Conservation (phyloP, 2,329 filamentous ascomycete species). For the Penicillium sp. region DNA sequence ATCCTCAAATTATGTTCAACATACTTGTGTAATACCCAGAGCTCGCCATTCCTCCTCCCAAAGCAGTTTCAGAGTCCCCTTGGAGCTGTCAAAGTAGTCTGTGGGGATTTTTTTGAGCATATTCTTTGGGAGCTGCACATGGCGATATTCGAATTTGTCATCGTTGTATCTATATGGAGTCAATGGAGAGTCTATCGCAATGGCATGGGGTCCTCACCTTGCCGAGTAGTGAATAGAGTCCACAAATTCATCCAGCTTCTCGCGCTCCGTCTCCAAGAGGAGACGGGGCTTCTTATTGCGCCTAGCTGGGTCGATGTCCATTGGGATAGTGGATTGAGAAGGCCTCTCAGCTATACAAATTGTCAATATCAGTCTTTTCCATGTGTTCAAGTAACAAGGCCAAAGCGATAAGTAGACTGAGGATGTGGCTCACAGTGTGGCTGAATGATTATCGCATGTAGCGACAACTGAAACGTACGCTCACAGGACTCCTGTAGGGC, state of each 20-base stretch:
- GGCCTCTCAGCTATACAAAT: neutral
- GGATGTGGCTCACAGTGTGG: neutral
- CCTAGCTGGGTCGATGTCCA: conserved; percentile 71
- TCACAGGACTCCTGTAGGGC: neutral
- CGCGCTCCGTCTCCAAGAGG: conserved; percentile 75
- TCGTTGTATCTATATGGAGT: conserved; percentile 74
- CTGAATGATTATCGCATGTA: conserved; percentile 2
- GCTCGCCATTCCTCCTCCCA: conserved; percentile 99
- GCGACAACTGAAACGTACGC: neutral
- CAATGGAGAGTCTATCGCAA: conserved; percentile 11
- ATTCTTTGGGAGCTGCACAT: conserved; percentile 94
- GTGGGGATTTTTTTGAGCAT: conserved; percentile 97
- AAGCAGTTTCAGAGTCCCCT: conserved; percentile 90
- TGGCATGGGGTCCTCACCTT: conserved; percentile 56
- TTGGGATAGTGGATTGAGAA: conserved; percentile 18
- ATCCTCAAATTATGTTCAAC: conserved; percentile 19
- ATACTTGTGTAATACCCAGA: conserved; percentile 92
- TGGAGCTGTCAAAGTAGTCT: conserved; percentile 84
- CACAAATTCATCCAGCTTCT: conserved; percentile 83
- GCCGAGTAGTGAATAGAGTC: conserved; percentile 95
- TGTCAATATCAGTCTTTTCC: neutral
- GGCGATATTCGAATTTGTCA: conserved; percentile 89
- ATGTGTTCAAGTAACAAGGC: neutral
- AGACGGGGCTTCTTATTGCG: conserved; percentile 83
- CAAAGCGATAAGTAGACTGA: neutral